Evolutionary conservation across 352 stramenopile genomes (phyloP).

Genomic region (Pythium dissimile): DNA sequence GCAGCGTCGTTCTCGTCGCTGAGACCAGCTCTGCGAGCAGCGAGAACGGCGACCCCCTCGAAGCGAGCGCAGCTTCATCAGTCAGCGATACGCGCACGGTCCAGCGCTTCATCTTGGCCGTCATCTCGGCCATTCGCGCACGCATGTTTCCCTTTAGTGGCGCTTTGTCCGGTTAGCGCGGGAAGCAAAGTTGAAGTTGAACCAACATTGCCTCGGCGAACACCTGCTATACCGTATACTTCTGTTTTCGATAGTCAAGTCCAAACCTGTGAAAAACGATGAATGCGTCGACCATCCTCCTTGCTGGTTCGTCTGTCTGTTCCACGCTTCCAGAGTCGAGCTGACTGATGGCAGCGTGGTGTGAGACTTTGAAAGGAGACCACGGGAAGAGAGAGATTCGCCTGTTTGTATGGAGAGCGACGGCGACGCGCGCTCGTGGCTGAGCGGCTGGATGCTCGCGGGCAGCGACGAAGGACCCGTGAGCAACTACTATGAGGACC

Average conservation of each 20-base stretch:
- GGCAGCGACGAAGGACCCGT: conserved; percentile 43
- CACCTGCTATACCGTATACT: conserved; percentile 8
- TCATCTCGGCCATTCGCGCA: conserved; percentile 6
- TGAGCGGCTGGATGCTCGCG: conserved; percentile 47
- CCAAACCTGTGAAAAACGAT: conserved; percentile 17
- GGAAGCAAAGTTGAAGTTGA: conserved; percentile 24
- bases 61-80: neutral
- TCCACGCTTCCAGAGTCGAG: neutral
- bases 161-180: conserved; percentile 6
- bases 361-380: conserved; percentile 3
- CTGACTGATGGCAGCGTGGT: neutral
- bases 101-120: conserved; percentile 20
- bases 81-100: conserved; percentile 22
- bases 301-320: no score
- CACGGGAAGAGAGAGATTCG: conserved; percentile 1
- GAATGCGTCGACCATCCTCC: conserved; percentile 4
- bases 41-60: conserved; percentile 16
- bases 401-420: conserved; percentile 23
- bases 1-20: conserved; percentile 4
- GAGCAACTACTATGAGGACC: conserved; percentile 81
- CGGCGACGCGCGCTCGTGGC: conserved; percentile 33
- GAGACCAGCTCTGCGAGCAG: conserved; percentile 24
- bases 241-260: conserved; percentile 20
- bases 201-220: neutral
- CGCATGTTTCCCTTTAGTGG: conserved; percentile 13